Evolutionary conservation across 2,329 filamentous ascomycete genomes (phyloP).

Genomic region (Knufia fluminis): DNA sequence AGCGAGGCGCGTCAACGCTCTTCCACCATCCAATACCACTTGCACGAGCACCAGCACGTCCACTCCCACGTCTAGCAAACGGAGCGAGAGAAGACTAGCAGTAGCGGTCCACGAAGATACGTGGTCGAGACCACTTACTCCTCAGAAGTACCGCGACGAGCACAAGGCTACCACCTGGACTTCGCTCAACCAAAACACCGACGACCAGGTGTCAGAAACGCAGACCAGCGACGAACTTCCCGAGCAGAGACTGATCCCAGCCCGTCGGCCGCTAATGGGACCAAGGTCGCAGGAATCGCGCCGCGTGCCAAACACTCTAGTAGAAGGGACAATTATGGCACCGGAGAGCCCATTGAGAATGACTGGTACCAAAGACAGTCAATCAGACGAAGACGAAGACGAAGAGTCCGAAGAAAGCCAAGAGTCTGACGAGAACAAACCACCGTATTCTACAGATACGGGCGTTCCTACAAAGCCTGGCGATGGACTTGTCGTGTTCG

Average conservation of each 20-base stretch:
- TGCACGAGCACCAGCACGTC: conserved; percentile 30
- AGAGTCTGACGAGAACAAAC: not conserved
- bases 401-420: not conserved
- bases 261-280: conserved; percentile 11
- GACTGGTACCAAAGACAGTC: conserved; percentile 10
- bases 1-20: conserved; percentile 11
- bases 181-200: no score
- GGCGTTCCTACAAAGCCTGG: not conserved
- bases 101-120: not conserved
- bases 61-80: conserved; percentile 15
- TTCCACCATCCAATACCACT: conserved; percentile 30
- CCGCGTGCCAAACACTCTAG: conserved; percentile 11
- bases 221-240: no score
- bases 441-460: not conserved
- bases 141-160: no score
- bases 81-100: not conserved
- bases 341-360: conserved; percentile 4
- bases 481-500: not conserved
- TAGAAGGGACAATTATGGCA: conserved; percentile 12
- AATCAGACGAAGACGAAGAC: not conserved
- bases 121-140: conserved; percentile 8
- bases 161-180: no score
- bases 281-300: conserved; percentile 14
- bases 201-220: no score
- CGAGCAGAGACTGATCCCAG: conserved; percentile 6